Conservation (phyloP, 495 filamentous ascomycete species). For the Neurospora sp. region DNA sequence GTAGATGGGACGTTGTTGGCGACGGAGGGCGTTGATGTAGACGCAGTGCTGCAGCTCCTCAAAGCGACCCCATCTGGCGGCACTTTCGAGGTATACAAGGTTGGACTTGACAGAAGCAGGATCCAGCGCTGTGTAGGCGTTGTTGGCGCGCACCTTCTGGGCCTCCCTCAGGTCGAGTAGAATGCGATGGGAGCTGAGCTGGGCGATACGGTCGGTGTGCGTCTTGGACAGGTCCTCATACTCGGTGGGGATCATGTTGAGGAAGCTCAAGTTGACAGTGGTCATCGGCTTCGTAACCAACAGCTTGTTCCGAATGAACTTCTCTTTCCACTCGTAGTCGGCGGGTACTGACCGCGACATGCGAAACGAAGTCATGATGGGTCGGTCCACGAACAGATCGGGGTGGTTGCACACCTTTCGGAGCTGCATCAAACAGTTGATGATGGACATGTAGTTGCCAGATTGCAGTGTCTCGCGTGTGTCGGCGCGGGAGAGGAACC, state of each 20-base stretch:
- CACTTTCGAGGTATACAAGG: constrained; percentile 61
- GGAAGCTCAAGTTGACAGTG: constrained; percentile 60
- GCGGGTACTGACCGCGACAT: constrained; percentile 76
- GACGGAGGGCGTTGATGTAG: constrained; percentile 70
- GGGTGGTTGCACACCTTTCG: constrained; percentile 98
- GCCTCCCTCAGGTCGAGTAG: constrained; percentile 52
- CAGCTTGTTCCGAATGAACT: constrained; percentile 56
- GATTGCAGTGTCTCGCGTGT: constrained; percentile 83
- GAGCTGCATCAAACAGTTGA: constrained; percentile 96
- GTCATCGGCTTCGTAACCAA: constrained; percentile 55
- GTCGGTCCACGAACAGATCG: constrained; percentile 93
- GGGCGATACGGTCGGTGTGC: constrained; percentile 49
- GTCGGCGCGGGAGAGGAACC: constrained; percentile 88
- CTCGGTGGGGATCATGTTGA: constrained; percentile 69
- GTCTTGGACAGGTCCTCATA: constrained; percentile 56
- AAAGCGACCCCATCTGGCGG: constrained; percentile 58
- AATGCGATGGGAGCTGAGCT: constrained; percentile 51
- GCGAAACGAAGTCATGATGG: constrained; percentile 94
- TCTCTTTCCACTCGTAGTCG: constrained; percentile 68
- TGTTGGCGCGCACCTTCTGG: constrained; percentile 48
- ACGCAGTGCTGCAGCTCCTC: constrained; percentile 71
- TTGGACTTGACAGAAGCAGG: constrained; percentile 53
- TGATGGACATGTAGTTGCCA: constrained; percentile 94
- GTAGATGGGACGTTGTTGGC: constrained; percentile 71
- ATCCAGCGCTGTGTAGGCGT: constrained; percentile 52